phyloP scores from a whole-genome alignment of 129 eudicot genomes.

The Arctium lappa region DNA sequence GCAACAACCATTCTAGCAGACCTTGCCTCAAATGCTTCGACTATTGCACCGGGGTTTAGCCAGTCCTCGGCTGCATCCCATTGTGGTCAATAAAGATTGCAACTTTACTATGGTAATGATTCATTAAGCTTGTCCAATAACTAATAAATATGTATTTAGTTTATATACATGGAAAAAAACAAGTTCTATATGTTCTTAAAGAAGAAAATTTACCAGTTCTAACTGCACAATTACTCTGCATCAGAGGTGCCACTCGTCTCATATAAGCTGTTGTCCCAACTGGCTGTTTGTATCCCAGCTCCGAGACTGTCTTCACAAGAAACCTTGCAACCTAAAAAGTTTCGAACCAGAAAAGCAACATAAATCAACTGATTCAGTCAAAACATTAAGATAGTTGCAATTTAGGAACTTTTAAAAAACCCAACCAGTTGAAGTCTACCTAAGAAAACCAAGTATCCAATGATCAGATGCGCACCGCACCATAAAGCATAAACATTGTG shows the following conservation, averaged over 20 bases:
- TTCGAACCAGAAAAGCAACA: not conserved
- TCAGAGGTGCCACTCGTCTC: constrained; percentile 62
- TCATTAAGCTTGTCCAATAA: not conserved
- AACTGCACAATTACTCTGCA: constrained; percentile 49
- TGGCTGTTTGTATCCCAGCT: constrained; percentile 66
- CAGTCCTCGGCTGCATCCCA: constrained; percentile 77
- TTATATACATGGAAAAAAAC: not conserved
- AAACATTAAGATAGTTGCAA: too few species aligned
- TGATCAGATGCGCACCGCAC: too few species aligned
- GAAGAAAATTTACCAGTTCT: constrained; percentile 36
- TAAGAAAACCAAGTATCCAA: too few species aligned
- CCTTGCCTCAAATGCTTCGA: constrained; percentile 90
- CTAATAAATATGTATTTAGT: not conserved
- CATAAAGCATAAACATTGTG: too few species aligned
- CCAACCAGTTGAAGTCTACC: too few species aligned
- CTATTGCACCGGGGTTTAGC: constrained; percentile 52
- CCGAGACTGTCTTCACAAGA: constrained; percentile 90
- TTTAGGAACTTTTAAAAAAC: too few species aligned
- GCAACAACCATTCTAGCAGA: constrained; percentile 71
- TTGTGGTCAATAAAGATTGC: not conserved
- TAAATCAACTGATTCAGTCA: not conserved
- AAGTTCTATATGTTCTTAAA: not conserved
- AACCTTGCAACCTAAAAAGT: constrained; percentile 81
- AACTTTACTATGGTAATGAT: not conserved
- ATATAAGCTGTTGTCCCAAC: constrained; percentile 83